These are phyloP conservation scores for Anethum foeniculum DNA, from an alignment of 140 eudicot species.

Conservation along the genomic window DNA sequence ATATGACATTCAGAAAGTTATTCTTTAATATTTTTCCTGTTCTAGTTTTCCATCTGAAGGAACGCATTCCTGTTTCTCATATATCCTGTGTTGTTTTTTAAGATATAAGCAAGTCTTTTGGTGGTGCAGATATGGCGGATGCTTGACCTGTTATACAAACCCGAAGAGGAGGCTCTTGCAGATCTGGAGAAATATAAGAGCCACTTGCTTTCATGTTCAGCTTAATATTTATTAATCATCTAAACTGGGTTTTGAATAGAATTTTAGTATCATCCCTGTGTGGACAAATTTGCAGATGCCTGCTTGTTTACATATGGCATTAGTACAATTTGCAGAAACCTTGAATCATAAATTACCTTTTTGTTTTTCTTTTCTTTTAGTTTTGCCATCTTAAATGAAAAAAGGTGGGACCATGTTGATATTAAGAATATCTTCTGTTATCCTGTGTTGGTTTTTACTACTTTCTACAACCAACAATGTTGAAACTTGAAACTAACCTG, in stretches of 20 bases:
- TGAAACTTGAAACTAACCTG: too few relatives aligned
- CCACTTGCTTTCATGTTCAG: constrained; percentile 59
- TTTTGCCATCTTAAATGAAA: neutral
- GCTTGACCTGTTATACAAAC: constrained; percentile 77
- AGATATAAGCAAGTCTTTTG: neutral
- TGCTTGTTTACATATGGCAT: neutral
- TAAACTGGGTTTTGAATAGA: neutral
- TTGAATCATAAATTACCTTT: neutral
- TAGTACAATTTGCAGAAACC: neutral
- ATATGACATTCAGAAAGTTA: neutral
- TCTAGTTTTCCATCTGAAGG: neutral
- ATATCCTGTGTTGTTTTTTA: neutral
- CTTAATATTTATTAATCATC: constrained; percentile 12
- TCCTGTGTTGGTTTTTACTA: too few relatives aligned
- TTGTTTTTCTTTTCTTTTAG: neutral
- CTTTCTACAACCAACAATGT: too few relatives aligned
- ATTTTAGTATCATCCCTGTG: neutral
- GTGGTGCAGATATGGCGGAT: constrained; percentile 90
- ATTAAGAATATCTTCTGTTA: too few relatives aligned
- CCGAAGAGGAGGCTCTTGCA: constrained; percentile 69
- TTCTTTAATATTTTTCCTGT: neutral
- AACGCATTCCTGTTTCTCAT: neutral
- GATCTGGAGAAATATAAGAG: constrained; percentile 79
- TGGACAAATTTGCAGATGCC: neutral
- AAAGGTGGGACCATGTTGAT: too few relatives aligned